Percentiles rank a stretch among this genome's conserved stretches.
Conservation (phyloP, 139 green algal genomes). For the Desmodesmus armatus region DNA sequence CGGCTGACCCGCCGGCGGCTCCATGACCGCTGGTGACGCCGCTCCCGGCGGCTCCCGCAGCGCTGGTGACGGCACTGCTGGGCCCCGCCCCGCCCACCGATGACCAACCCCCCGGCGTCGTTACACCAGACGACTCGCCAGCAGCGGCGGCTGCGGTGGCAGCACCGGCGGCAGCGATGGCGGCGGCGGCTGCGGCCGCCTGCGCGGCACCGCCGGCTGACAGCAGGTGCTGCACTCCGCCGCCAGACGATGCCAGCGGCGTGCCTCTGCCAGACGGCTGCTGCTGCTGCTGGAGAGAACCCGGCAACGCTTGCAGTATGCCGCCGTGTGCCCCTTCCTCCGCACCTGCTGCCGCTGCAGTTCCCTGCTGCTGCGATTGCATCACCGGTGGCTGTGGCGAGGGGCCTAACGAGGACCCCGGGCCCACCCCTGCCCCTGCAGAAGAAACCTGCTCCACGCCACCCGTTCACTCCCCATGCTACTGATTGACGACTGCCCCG, state of each 20-base stretch:
- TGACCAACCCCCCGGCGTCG: no score
- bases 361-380: neutral
- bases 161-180: neutral
- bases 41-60: neutral
- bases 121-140: no score
- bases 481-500: no score
- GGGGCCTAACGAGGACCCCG: no score
- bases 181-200: neutral
- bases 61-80: no score
- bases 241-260: neutral
- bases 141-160: neutral
- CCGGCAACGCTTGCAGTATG: neutral
- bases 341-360: neutral
- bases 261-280: no score
- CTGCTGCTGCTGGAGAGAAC: slow-evolving; percentile 1
- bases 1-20: neutral
- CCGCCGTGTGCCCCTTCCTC: neutral
- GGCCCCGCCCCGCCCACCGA: no score
- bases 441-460: no score
- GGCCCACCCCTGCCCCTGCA: no score
- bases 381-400: no score
- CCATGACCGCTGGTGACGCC: neutral
- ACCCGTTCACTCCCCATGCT: no score
- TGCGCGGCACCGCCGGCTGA: neutral
- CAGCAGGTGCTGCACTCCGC: no score